A percentile compares a stretch with the other conserved stretches of the same genome.
Evolutionary conservation across 352 stramenopile genomes (phyloP).

Genomic region (Phytophthora vignae): DNA sequence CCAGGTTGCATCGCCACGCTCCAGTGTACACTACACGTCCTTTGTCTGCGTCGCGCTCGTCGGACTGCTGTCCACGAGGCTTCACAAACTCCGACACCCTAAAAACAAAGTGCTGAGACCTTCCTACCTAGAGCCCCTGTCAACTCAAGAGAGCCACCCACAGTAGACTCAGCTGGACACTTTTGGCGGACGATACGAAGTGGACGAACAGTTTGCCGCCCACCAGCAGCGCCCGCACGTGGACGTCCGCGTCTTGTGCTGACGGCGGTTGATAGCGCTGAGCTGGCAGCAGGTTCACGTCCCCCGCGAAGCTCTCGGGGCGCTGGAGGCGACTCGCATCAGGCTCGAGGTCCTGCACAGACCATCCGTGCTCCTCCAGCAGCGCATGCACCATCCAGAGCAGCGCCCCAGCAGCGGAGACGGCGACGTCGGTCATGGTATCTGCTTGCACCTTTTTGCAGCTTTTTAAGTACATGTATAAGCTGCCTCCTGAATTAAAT

Average conservation of each 20-base stretch:
- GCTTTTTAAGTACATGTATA: too few relatives aligned
- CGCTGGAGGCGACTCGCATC: not conserved
- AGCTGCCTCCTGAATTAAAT: too few relatives aligned
- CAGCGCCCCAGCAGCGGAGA: conserved; percentile 42
- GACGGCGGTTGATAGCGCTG: conserved; percentile 22
- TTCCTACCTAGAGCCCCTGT: not conserved
- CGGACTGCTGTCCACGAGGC: not conserved
- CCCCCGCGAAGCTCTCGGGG: conserved; percentile 36
- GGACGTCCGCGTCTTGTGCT: conserved; percentile 21
- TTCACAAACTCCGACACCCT: conserved; percentile 59
- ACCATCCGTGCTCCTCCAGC: conserved; percentile 38
- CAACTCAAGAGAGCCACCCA: conserved; percentile 25
- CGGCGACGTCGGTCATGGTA: not conserved
- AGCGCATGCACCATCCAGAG: conserved; percentile 52
- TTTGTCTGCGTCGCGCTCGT: not conserved
- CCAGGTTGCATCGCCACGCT: conserved; percentile 47
- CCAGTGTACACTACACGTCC: conserved; percentile 22
- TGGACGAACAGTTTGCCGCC: conserved; percentile 54
- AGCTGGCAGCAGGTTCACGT: conserved; percentile 46
- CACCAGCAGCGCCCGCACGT: conserved; percentile 47
- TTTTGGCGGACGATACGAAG: conserved; percentile 44
- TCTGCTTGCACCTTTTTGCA: not conserved
- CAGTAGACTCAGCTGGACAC: conserved; percentile 42
- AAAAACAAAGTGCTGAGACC: conserved; percentile 1
- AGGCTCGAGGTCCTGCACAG: not conserved